These are phyloP conservation scores for Groenewaldozyma sp. DNA, from an alignment of 1,139 yeast species.

Conservation along the genomic window DNA sequence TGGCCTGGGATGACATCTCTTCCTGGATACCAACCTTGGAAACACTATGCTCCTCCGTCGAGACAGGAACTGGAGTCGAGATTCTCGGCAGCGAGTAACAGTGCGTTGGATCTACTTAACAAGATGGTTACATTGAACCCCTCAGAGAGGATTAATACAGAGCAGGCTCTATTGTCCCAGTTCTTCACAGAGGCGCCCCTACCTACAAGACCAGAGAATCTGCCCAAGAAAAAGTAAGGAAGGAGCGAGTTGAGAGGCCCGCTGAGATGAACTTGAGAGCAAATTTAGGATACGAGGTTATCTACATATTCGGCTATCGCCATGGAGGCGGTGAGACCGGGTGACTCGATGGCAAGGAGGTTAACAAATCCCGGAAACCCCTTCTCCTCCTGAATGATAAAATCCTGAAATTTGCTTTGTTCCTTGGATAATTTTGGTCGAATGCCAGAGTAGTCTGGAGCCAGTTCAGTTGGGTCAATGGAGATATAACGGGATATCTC, in stretches of 20 bases:
- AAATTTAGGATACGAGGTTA: constrained; percentile 27
- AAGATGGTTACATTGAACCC: constrained; percentile 78
- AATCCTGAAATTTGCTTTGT: constrained; percentile 54
- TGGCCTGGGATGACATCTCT: constrained; percentile 89
- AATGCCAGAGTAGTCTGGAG: constrained; percentile 70
- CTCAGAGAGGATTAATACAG: constrained; percentile 55
- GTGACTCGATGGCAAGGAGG: constrained; percentile 78
- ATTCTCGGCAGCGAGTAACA: constrained; percentile 86
- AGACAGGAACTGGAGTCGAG: constrained; percentile 71
- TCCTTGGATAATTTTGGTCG: constrained; percentile 59
- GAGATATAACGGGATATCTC: constrained; percentile 63
- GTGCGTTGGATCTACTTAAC: constrained; percentile 68
- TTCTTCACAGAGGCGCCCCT: constrained; percentile 69
- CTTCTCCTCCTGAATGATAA: constrained; percentile 53
- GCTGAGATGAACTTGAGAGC: constrained; percentile 18
- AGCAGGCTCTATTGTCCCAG: constrained; percentile 53
- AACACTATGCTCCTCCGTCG: constrained; percentile 68
- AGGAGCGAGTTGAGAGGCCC: constrained; percentile 15
- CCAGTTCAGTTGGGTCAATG: constrained; percentile 42
- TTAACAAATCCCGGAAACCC: constrained; percentile 76
- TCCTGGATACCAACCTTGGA: constrained; percentile 48
- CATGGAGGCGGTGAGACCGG: constrained; percentile 75
- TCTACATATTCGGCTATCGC: constrained; percentile 72
- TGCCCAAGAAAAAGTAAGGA: constrained; percentile 48
- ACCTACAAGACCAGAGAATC: constrained; percentile 61